phyloP scores from a whole-genome alignment of 1,139 yeast genomes.

The Geotrichum bryndzae region DNA sequence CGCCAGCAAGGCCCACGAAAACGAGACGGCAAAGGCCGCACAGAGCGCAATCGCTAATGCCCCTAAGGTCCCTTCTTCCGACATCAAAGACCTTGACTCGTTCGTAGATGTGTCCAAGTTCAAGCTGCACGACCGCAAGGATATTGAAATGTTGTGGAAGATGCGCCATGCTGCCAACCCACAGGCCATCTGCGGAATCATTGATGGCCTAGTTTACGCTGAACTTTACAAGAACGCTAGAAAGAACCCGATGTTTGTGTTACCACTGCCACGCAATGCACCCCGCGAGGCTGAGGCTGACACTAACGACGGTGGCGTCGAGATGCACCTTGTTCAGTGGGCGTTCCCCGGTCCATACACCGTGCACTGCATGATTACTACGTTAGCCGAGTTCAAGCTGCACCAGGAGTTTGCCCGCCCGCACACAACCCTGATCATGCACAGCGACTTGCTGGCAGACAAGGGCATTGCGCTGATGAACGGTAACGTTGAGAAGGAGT shows the following conservation, averaged over 20 bases:
- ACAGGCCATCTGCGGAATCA: slow-evolving; percentile 57
- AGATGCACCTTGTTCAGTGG: slow-evolving; percentile 94
- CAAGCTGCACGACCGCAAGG: slow-evolving; percentile 46
- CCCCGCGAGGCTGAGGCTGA: slow-evolving; percentile 30
- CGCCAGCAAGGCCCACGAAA: slow-evolving; percentile 16
- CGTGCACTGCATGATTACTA: slow-evolving; percentile 83
- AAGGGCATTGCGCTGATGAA: slow-evolving; percentile 78
- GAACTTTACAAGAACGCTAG: slow-evolving; percentile 62
- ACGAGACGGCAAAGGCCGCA: slow-evolving; percentile 19
- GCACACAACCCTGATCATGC: slow-evolving; percentile 86
- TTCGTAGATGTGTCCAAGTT: slow-evolving; percentile 67
- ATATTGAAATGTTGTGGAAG: slow-evolving; percentile 82
- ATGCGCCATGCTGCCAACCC: slow-evolving; percentile 69
- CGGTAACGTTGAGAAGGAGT: slow-evolving; percentile 72
- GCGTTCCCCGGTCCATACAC: slow-evolving; percentile 79
- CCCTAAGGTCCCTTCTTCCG: slow-evolving; percentile 19
- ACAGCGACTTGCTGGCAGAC: slow-evolving; percentile 61
- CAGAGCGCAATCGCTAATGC: slow-evolving; percentile 15
- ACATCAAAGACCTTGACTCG: slow-evolving; percentile 67
- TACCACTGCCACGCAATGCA: slow-evolving; percentile 39
- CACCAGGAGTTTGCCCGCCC: slow-evolving; percentile 93
- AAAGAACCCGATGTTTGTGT: slow-evolving; percentile 55
- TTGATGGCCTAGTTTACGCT: slow-evolving; percentile 52
- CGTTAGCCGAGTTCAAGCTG: slow-evolving; percentile 85
- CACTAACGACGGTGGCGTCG: slow-evolving; percentile 38